phyloP scores from a whole-genome alignment of 2,329 filamentous ascomycete genomes.

The Ophiostoma ips region DNA sequence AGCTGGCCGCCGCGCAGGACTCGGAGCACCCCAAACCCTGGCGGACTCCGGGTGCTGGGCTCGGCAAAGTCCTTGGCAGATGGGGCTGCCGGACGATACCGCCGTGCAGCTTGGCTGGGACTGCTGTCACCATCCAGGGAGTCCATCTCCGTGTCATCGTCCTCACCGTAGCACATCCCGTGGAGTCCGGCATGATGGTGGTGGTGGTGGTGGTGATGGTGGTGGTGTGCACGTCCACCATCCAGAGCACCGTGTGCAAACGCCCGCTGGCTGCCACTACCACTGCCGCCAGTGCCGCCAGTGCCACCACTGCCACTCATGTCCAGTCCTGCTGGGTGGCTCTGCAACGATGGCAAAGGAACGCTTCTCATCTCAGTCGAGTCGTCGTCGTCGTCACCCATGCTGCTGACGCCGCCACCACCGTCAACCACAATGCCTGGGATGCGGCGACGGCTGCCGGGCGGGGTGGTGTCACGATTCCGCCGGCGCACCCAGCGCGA shows the following conservation, averaged over 20 bases:
- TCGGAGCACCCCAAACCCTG: constrained; percentile 8
- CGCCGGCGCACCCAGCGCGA: neutral
- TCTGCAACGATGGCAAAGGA: neutral
- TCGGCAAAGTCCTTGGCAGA: neutral
- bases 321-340: neutral
- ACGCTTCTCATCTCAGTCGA: neutral
- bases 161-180: neutral
- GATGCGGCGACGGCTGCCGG: neutral
- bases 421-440: neutral
- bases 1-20: constrained; percentile 13
- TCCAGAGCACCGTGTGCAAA: neutral
- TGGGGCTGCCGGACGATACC: neutral
- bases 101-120: neutral
- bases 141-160: constrained; percentile 3
- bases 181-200: neutral
- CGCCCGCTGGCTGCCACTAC: neutral
- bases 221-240: neutral
- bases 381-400: too few species aligned
- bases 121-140: neutral
- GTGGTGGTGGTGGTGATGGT: neutral
- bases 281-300: neutral
- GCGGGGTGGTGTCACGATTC: neutral
- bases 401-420: neutral
- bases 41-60: neutral
- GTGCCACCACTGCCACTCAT: neutral